Percentiles rank a stretch among this genome's conserved stretches.
Evolutionary conservation across 1,139 yeast species (phyloP).

Genomic region (Protomyces pachydermus): DNA sequence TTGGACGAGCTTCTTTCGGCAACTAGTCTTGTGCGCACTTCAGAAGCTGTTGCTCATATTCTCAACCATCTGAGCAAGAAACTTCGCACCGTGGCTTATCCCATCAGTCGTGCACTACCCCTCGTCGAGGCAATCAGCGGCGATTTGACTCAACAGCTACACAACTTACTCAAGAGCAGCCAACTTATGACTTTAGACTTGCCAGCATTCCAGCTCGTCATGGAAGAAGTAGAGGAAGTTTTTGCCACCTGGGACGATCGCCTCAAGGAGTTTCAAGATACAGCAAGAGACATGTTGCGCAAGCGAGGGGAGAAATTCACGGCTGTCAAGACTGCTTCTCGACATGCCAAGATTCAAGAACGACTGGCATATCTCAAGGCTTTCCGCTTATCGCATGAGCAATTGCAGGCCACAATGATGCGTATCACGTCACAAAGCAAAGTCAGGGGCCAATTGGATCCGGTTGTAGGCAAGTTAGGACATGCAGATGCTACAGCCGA

Average conservation of each 20-base stretch:
- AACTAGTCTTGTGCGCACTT: conserved; percentile 46
- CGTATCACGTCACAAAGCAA: conserved; percentile 43
- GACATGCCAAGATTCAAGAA: conserved; percentile 47
- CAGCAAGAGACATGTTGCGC: conserved; percentile 70
- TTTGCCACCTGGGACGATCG: conserved; percentile 50
- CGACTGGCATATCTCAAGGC: conserved; percentile 46
- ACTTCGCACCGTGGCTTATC: conserved; percentile 58
- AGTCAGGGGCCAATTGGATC: not conserved
- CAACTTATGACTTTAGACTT: conserved; percentile 42
- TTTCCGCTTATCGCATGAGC: conserved; percentile 55
- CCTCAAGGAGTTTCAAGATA: conserved; percentile 51
- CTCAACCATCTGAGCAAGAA: conserved; percentile 60
- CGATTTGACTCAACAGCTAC: conserved; percentile 44
- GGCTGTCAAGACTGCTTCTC: conserved; percentile 54
- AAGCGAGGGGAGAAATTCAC: conserved; percentile 70
- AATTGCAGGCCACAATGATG: conserved; percentile 43
- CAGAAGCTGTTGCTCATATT: conserved; percentile 47
- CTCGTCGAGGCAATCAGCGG: conserved; percentile 58
- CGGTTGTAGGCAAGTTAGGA: conserved; percentile 31
- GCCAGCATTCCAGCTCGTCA: conserved; percentile 39
- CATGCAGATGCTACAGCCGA: conserved; percentile 36
- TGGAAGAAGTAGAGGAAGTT: conserved; percentile 37
- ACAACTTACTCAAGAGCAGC: conserved; percentile 34
- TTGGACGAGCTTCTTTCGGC: conserved; percentile 56
- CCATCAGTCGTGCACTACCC: conserved; percentile 58